Evolutionary conservation across 495 filamentous ascomycete species (phyloP), one percentile per base, ranked within the genome.

Genomic region (Rhizodiscina lignyota): DNA sequence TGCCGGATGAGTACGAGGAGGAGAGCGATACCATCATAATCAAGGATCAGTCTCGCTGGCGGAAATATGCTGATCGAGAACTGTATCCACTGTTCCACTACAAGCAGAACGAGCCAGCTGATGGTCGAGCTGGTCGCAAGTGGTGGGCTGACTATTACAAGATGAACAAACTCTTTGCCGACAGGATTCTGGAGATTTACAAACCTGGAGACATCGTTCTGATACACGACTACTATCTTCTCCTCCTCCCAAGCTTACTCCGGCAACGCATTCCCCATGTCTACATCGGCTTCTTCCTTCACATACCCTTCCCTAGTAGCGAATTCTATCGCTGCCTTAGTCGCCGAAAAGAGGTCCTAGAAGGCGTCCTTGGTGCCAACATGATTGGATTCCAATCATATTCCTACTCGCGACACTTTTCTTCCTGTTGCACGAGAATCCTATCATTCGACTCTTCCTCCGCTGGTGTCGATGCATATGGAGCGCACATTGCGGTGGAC

Each of bases 341-440:
- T 8, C 72, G 80, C 42, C 63, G 86, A 37, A 93, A 91, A 54
- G 82, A 91, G 48, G 65, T 94, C 1, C 62, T 94, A 6, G 79
- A 83, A 42, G 86, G 86, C 19, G 73, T 92, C 34, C 64, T 94
- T 17, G 83, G 84, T 10, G 72, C 86, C 26, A 93, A 92, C 50
- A 74, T 93, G 66, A 66, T 94, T 40, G 83, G 80, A 1, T 93
- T 94, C 61, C 86, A 94, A 55, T 85, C 83, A 2, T 83, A 79
- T 56, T 85, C 83, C 47, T 93, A 91, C 50, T 85, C 83, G 8
- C 71, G 82, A 2, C 86, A 94, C 51, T 94, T 94, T 45, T 71
- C 77, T 6, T 92, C 83, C 21, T 92, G 82, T 57, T 94, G 86
- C 55, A 87, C 80, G 2, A 70, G 85, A 5, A 75, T 94, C 15